Percentiles rank a stretch among this genome's conserved stretches.
Conservation (phyloP, 805 yeast genomes). For the Metschnikowia peoriensis region DNA sequence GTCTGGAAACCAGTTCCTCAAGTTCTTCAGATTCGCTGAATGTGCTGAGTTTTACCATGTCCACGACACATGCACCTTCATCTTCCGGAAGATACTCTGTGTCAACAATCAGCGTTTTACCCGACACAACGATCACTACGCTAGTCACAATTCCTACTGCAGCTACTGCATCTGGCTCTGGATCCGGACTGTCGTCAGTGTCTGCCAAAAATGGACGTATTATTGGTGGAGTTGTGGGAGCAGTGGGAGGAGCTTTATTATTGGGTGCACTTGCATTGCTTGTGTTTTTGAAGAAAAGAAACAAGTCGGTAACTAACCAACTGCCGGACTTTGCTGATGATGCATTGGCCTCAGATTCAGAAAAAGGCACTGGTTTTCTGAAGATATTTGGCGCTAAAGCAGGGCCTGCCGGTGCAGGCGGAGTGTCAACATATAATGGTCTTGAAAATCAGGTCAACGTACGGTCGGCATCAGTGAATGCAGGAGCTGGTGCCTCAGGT, state of each 20-base stretch:
- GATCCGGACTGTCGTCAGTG: conserved; percentile 6
- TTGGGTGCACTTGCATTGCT: conserved; percentile 38
- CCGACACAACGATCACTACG: conserved; percentile 42
- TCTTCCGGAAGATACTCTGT: conserved; percentile 9
- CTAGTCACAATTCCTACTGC: conserved; percentile 39
- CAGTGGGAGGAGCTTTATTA: conserved; percentile 45
- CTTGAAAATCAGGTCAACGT: conserved; percentile 26
- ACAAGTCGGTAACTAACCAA: conserved; percentile 35
- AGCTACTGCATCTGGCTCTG: conserved; percentile 13
- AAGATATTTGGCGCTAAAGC: conserved; percentile 30
- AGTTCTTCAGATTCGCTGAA: neutral
- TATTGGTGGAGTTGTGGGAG: conserved; percentile 47
- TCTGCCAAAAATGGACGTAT: conserved; percentile 26
- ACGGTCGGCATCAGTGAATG: conserved; percentile 16
- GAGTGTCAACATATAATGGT: conserved; percentile 23
- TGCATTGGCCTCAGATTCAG: conserved; percentile 20
- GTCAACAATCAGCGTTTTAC: conserved; percentile 22
- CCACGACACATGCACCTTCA: conserved; percentile 9
- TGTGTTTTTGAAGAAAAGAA: conserved; percentile 33
- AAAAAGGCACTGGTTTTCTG: conserved; percentile 25
- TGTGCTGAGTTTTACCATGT: neutral
- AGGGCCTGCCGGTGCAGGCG: conserved; percentile 19
- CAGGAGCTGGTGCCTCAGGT: conserved; percentile 6
- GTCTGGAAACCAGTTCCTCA: neutral
- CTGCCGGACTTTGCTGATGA: conserved; percentile 44